These are phyloP conservation scores for Xylariaceae sp. DNA, from an alignment of 2,329 filamentous ascomycete species.

Conservation along the genomic window DNA sequence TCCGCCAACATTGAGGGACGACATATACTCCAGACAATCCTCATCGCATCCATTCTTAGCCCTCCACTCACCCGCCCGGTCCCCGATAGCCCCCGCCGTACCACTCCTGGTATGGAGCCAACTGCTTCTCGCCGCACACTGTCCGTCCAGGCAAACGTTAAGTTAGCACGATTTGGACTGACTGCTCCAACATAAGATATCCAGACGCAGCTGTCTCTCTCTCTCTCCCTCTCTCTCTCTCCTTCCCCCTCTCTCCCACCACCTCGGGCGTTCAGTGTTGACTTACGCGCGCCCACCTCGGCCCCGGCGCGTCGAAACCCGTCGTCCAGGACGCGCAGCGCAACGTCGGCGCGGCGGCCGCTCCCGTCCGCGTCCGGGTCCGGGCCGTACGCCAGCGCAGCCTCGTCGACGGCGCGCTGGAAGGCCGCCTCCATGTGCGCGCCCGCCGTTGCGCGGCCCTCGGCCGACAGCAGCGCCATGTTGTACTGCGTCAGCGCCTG, in stretches of 20 bases:
- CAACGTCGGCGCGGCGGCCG: too few relatives aligned
- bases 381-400: constrained; percentile 7
- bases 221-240: too few relatives aligned
- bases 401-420: constrained; percentile 13
- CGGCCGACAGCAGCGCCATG: constrained; percentile 13
- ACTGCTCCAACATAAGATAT: too few relatives aligned
- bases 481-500: constrained; percentile 14
- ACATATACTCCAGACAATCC: neutral
- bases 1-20: too few relatives aligned
- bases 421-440: constrained; percentile 14
- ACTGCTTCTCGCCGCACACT: neutral
- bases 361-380: neutral
- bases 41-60: too few relatives aligned
- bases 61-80: too few relatives aligned
- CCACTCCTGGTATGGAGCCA: neutral
- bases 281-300: neutral
- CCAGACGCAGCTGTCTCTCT: too few relatives aligned
- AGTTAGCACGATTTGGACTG: too few relatives aligned
- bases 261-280: too few relatives aligned
- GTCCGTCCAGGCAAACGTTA: too few relatives aligned
- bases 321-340: neutral
- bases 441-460: constrained; percentile 7
- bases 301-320: neutral
- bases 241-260: too few relatives aligned
- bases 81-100: too few relatives aligned